These are phyloP conservation scores for Fusarium avenaceum DNA, from an alignment of 2,329 filamentous ascomycete species.

Conservation along the genomic window DNA sequence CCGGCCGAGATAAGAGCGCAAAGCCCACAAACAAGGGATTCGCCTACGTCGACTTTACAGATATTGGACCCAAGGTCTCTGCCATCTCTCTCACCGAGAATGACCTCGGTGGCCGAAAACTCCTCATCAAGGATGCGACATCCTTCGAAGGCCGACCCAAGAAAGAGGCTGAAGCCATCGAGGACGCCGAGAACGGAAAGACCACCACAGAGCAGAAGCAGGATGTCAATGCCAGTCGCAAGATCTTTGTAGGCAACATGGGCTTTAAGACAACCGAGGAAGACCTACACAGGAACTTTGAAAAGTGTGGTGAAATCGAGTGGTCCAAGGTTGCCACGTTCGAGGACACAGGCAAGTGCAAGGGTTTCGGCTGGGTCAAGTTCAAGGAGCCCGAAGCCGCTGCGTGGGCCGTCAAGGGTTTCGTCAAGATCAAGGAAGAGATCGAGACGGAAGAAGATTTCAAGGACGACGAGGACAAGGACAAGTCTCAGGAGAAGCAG, in stretches of 20 bases:
- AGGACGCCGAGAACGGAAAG: conserved; percentile 50
- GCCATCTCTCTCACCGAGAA: conserved; percentile 90
- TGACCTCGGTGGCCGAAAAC: conserved; percentile 78
- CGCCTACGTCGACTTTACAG: conserved; percentile 93
- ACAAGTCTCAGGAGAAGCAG: conserved; percentile 61
- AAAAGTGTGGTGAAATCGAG: conserved; percentile 84
- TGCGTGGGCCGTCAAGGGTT: conserved; percentile 79
- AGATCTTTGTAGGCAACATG: conserved; percentile 93
- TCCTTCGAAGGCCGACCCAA: conserved; percentile 91
- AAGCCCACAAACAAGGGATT: conserved; percentile 84
- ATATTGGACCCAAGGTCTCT: conserved; percentile 76
- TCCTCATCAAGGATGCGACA: conserved; percentile 93
- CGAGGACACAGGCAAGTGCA: conserved; percentile 97
- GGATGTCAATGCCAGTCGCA: conserved; percentile 75
- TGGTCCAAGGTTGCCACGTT: conserved; percentile 94
- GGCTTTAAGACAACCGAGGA: conserved; percentile 86
- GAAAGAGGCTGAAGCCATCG: conserved; percentile 63
- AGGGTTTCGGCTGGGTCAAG: conserved; percentile 95
- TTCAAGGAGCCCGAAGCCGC: conserved; percentile 85
- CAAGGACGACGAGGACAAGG: conserved; percentile 58
- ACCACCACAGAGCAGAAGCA: conserved; percentile 54
- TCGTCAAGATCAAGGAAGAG: conserved; percentile 77
- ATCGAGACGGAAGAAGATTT: conserved; percentile 74
- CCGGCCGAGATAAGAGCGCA: conserved; percentile 52
- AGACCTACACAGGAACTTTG: conserved; percentile 83